phyloP scores from a whole-genome alignment of 176 grass and related monocot species.

The Aegilops umbellulata region DNA sequence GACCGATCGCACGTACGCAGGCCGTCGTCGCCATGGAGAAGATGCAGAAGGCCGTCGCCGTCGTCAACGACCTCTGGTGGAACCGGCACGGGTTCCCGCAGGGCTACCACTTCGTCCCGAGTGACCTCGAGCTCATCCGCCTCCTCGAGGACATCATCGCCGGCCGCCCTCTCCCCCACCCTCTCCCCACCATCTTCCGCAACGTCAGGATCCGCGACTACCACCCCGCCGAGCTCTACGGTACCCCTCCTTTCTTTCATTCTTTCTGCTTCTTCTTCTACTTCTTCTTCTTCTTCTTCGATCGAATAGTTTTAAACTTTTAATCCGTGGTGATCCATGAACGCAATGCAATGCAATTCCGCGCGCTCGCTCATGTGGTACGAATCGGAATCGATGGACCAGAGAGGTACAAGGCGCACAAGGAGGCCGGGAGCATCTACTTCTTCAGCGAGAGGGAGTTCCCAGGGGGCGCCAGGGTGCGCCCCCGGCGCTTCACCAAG shows the following conservation, averaged over 20 bases:
- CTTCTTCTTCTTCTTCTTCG: not conserved
- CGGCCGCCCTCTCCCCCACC: not conserved
- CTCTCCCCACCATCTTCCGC: not conserved
- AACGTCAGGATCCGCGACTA: not conserved
- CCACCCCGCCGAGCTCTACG: slow-evolving; percentile 40
- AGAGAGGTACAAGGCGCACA: not conserved
- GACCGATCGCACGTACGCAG: too few species aligned
- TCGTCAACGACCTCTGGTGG: not conserved
- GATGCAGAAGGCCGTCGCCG: not conserved
- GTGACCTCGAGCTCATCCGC: not conserved
- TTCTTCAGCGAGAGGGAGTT: slow-evolving; percentile 21
- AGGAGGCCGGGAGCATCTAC: slow-evolving; percentile 32
- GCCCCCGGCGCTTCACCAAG: not conserved
- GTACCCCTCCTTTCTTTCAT: not conserved
- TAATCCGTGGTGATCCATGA: not conserved
- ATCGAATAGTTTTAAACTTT: not conserved
- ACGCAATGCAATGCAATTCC: not conserved
- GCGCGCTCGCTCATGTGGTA: too few species aligned
- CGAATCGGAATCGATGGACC: not conserved
- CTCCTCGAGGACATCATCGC: not conserved
- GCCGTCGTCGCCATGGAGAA: not conserved
- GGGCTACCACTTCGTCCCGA: slow-evolving; percentile 18
- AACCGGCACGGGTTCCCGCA: slow-evolving; percentile 23
- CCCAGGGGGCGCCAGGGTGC: not conserved
- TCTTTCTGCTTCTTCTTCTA: too few species aligned